Evolutionary conservation across 805 yeast species (phyloP).

Genomic region (Saccharomycopsis guyanensis): DNA sequence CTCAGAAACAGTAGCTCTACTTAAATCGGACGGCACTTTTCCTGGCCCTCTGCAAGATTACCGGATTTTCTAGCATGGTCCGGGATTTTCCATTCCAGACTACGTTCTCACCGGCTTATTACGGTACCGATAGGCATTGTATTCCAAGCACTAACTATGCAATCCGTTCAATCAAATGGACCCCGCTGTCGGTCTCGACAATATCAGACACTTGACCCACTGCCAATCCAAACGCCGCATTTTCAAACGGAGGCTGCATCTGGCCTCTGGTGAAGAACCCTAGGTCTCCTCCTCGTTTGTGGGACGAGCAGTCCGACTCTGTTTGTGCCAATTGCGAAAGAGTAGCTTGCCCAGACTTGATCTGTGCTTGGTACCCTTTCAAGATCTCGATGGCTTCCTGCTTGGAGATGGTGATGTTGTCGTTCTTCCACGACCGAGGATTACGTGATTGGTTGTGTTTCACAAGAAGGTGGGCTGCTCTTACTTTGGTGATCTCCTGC

Average conservation of each 20-base stretch:
- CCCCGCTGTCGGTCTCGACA: slow-evolving; percentile 86
- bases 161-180: slow-evolving; percentile 80
- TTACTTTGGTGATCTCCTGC: slow-evolving; percentile 41
- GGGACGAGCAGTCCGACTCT: slow-evolving; percentile 86
- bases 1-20: too few species aligned
- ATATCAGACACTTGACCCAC: slow-evolving; percentile 79
- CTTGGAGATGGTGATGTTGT: slow-evolving; percentile 65
- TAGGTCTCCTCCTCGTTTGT: slow-evolving; percentile 82
- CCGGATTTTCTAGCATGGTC: too few species aligned
- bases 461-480: slow-evolving; percentile 74
- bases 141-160: too few species aligned
- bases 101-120: too few species aligned
- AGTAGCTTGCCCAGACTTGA: slow-evolving; percentile 55
- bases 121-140: too few species aligned
- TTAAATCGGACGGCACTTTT: too few species aligned
- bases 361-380: slow-evolving; percentile 47
- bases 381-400: slow-evolving; percentile 74
- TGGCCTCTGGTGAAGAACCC: slow-evolving; percentile 84
- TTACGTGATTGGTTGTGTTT: slow-evolving; percentile 81
- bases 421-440: slow-evolving; percentile 87
- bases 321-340: slow-evolving; percentile 69
- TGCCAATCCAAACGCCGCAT: slow-evolving; percentile 72
- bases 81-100: too few species aligned
- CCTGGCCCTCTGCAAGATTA: too few species aligned
- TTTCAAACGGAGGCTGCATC: slow-evolving; percentile 94